A percentile compares a stretch with the other conserved stretches of the same genome.
Conservation (phyloP, 2,329 filamentous ascomycete genomes). For the Nannizziopsis barbatae region DNA sequence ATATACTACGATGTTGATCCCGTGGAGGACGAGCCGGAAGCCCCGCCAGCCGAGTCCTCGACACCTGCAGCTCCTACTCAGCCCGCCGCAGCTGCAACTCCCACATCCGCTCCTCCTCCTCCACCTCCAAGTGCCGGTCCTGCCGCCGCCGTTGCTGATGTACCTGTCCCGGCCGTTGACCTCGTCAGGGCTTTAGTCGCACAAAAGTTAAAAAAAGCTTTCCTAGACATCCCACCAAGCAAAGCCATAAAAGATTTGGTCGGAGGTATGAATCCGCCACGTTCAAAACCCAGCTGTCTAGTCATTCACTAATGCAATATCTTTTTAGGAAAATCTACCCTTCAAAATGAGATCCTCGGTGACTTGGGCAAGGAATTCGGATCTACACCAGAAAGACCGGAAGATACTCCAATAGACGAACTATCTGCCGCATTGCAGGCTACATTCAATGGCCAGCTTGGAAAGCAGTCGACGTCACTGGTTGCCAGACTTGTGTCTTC, state of each 20-base stretch:
- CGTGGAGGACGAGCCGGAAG: slow-evolving; percentile 66
- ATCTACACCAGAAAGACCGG: slow-evolving; percentile 93
- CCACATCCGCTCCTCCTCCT: slow-evolving; percentile 45
- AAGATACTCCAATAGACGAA: slow-evolving; percentile 94
- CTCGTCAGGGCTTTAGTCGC: slow-evolving; percentile 82
- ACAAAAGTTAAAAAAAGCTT: slow-evolving; percentile 93
- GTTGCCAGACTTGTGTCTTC: slow-evolving; percentile 92
- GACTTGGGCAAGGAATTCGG: slow-evolving; percentile 98
- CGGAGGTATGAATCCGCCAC: slow-evolving; percentile 57
- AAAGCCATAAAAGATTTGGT: slow-evolving; percentile 99
- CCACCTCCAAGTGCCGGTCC: slow-evolving; percentile 64
- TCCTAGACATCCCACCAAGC: slow-evolving; percentile 76
- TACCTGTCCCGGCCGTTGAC: slow-evolving; percentile 76
- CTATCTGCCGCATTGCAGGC: slow-evolving; percentile 90
- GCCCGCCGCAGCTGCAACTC: slow-evolving; percentile 36
- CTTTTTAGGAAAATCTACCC: slow-evolving; percentile 75
- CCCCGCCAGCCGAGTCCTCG: slow-evolving; percentile 27
- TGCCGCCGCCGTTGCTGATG: slow-evolving; percentile 74
- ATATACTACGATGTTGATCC: slow-evolving; percentile 99
- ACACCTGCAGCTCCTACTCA: slow-evolving; percentile 31
- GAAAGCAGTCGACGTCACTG: slow-evolving; percentile 88
- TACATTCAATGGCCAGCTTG: slow-evolving; percentile 96
- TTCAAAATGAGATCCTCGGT: slow-evolving; percentile 97
- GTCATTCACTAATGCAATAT: slow-evolving; percentile 13
- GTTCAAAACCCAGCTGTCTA: slow-evolving; percentile 1